Evolutionary conservation across 306 rosid species (phyloP).

Genomic region (Glycine latifolia): DNA sequence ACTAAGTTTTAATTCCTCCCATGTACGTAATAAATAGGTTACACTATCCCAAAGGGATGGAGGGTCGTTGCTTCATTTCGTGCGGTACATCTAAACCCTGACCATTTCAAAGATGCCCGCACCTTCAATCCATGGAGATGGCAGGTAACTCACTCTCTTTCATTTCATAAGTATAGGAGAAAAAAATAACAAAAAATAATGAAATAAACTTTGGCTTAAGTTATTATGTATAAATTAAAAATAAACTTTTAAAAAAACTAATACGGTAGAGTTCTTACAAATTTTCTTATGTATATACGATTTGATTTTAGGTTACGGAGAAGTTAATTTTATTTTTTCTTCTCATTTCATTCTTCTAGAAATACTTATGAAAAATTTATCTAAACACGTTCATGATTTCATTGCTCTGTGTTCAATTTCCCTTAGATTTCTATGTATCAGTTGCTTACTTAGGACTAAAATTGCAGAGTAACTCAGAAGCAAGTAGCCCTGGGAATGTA

Average conservation of each 20-base stretch:
- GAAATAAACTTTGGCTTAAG: no score
- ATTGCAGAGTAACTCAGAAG: constrained; percentile 64
- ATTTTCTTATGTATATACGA: no score
- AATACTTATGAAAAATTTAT: no score
- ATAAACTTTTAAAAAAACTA: no score
- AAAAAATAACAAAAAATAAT: no score
- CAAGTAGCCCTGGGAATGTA: constrained; percentile 54
- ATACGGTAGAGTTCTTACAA: no score
- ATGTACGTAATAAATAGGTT: constrained; percentile 54
- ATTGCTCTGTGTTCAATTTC: background rate
- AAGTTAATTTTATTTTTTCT: no score
- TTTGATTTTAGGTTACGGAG: no score
- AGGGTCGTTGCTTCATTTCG: constrained; percentile 92
- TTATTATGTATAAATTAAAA: no score
- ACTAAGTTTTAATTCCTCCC: background rate
- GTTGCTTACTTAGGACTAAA: background rate
- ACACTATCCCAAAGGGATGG: constrained; percentile 96
- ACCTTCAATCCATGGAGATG: constrained; percentile 98
- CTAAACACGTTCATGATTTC: no score
- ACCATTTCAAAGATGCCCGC: constrained; percentile 88
- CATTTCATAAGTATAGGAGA: no score
- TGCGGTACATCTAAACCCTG: constrained; percentile 82
- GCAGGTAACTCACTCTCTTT: constrained; percentile 55
- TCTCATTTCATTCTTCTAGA: no score
- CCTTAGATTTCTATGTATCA: background rate